Base-by-base conservation (phyloP, 129 eudicot genomes). In the Artemisia annua region DNA sequence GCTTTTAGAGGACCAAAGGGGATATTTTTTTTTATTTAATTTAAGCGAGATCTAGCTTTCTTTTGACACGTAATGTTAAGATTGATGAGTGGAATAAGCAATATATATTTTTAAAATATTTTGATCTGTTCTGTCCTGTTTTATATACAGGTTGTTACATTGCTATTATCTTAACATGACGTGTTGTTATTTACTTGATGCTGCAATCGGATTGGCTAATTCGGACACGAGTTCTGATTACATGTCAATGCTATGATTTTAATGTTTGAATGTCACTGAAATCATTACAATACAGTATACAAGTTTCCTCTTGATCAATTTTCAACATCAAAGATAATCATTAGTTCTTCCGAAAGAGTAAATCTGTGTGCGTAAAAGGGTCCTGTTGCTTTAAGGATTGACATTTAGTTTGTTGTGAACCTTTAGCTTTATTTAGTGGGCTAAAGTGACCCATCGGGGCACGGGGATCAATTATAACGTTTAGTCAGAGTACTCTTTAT, bases 331-430 rank as follows among this genome's bases (percentile, higher is more conserved):
- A 78, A 52, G 50, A 52, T 70, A 63, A 63, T 71, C 67, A 72
- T 64, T 71, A 26, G 48, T 72, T 58, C 60, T 53, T 70, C 46
- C n/a, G 49, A 77, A 75, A 67, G 67, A 60, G 71, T 26, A 70
- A 70, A 66, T 64, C 44, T 63, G 82, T 71, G 76, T 59, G 69
- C n/a, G 30, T 64, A 56, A 71, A 73, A 78, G 82, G 53, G 77
- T 78, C 72, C 82, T 64, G 72, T 78, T 78, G 82, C 78, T 78
- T 78, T 64, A 78, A 69, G 84, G 73, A 75, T 69, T 68, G 80
- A 75, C 80, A 69, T 80, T 63, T 52, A 50, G 48, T 53, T 75
- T 69, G 75, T 62, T 74, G 48, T 73, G 61, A 68, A 80, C 43
- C 72, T 78, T 54, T 71, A 54, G 65, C 67, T 71, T 64, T 49